Evolutionary conservation across 1,139 yeast species (phyloP).

Genomic region (Candida glucosophila): DNA sequence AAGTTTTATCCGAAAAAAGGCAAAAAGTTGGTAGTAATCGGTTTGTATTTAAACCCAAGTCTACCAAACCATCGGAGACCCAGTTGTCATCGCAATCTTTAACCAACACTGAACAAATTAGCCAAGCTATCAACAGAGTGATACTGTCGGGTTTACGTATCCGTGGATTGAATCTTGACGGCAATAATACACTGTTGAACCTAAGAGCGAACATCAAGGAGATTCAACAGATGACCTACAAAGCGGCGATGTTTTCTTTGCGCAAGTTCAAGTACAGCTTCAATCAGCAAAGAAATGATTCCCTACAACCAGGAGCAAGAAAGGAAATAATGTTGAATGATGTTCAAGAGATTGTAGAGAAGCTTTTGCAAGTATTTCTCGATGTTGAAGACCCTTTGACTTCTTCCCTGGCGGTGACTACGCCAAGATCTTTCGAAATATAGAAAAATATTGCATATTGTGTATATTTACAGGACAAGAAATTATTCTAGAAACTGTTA

Average conservation of each 20-base stretch:
- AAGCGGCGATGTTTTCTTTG: constrained; percentile 31
- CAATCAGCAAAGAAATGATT: constrained; percentile 7
- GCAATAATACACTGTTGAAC: constrained; percentile 15
- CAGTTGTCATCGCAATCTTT: constrained; percentile 13
- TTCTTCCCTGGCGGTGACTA: no score
- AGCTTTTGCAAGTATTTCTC: constrained; percentile 24
- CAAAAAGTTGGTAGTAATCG: constrained; percentile 12
- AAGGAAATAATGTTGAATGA: constrained; percentile 15
- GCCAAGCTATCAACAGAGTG: constrained; percentile 25
- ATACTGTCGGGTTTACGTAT: constrained; percentile 35
- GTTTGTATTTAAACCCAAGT: constrained; percentile 5
- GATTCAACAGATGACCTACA: constrained; percentile 34
- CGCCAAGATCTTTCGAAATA: no score
- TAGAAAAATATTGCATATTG: no score
- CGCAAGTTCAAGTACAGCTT: constrained; percentile 27
- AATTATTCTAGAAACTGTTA: no score
- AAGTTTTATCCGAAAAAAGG: constrained; percentile 22
- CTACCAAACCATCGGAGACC: constrained; percentile 4
- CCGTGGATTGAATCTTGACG: constrained; percentile 28
- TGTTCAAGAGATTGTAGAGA: constrained; percentile 31
- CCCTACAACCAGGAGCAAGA: no score
- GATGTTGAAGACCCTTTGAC: constrained; percentile 22
- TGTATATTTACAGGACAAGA: no score
- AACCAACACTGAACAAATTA: constrained; percentile 23
- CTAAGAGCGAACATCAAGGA: constrained; percentile 31